Base-by-base conservation (phyloP, 257 asterid genomes). In the Ocimum tenuiflorum region DNA sequence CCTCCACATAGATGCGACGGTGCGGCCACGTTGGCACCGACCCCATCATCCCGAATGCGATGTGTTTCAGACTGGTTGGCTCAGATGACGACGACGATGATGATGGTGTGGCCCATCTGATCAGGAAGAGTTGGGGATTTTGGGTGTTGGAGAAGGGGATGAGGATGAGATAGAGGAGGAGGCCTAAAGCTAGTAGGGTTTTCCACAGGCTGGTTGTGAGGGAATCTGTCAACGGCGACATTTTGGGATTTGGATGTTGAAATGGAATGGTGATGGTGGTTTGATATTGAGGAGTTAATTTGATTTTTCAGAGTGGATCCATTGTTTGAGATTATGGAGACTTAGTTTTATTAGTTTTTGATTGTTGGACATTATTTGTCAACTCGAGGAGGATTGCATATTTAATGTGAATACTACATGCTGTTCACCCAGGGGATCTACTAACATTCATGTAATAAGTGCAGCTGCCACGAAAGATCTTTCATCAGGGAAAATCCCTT, bases 11-110 rank as follows among this genome's bases (percentile, higher is more conserved):
- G 1, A 65, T 78, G 13, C 82, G 36, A 3, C 94, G 52, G 45
- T 77, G 68, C 0, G 81, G 84, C 90, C 89, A 86, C n/a, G 83
- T 75, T 0, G 57, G 49, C 0, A 75, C 77, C 0, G 94, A 86
- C 0, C 94, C 94, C 69, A 86, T 42, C 0, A 86, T 65, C 0
- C 94, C 94, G 63, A 83, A 81, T 1, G 86, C 74, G 7, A 86
- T 64, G 81, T 86, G 94, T 74, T 77, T 79, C 0, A 83, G 82
- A 36, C 77, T 79, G 1, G 87, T 85, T 17, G 74, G 78, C 1
- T 0, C 17, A 14, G 15, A 35, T 3, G 38, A 12, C 7, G 15
- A 0, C 4, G 48, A 6, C 3, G 18, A n/a, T 1, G 70, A 0
- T 6, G 55, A 36, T 0, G 63, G 15, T 9, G 65, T 0, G 5